Base-by-base conservation (phyloP, 2,329 filamentous ascomycete species). In the Arthroderma uncinatum region DNA sequence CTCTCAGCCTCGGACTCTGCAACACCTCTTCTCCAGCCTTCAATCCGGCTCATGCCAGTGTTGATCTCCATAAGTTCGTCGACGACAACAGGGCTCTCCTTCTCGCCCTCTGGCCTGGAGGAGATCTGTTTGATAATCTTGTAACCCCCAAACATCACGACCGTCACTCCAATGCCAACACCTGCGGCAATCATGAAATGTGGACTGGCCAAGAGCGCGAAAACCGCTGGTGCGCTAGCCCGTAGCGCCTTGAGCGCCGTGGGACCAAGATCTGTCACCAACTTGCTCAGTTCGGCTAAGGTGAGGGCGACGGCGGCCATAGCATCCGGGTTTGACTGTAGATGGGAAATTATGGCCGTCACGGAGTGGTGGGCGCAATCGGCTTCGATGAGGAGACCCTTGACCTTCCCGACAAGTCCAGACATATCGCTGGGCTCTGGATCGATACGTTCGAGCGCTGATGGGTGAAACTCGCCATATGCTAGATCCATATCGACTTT, bases 131-230 rank as follows among this genome's bases (percentile, higher is more conserved):
- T 94, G 73, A 98, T 84, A 70, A 98, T 96, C 74, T 95, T 97
- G 81, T 89, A 97, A 4, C 93, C 92, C 56, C 93, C 93, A 59
- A 98, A 89, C 70, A 93, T 91, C 65, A 98, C 89, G 7, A 97
- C 84, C 0, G 93, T 97, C n/a, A 95, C 85, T 12, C 93, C 93
- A 0, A 95, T 84, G 0, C 87, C 89, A 12, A 95, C 83, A 44
- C 91, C 88, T 0, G 88, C 89, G 2, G 90, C 90, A 65, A 98
- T 95, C 61, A 96, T 81, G 68, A 98, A 98, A 67, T 98, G 89
- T 0, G 93, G 93, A 57, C 86, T 91, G 0, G 89, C 84, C 2
- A 98, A 81, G 21, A 98, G 79, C 0, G 86, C 87, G 64, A 95
- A 92, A 19, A 95, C 84, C 6, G 87, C 86, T 0, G 93, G 93